Conservation (phyloP, 306 rosid genomes). For the Citrullus mucosospermus region DNA sequence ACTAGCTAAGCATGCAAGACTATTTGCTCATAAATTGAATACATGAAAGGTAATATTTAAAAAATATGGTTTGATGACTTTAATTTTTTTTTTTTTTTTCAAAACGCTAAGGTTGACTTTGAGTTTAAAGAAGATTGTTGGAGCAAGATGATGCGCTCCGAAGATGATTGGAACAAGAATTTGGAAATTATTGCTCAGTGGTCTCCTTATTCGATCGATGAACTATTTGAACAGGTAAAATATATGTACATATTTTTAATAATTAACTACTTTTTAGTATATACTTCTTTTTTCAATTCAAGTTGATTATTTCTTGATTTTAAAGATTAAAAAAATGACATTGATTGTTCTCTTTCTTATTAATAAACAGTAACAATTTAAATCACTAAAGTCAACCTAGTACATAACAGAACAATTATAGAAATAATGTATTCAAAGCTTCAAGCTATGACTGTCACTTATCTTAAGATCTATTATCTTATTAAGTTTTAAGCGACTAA, state of each 20-base stretch:
- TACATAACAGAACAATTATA: no score
- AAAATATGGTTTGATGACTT: not conserved
- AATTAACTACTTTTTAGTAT: not conserved
- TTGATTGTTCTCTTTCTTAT: no score
- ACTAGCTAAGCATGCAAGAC: not conserved
- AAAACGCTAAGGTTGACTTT: constrained; percentile 51
- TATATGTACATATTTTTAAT: not conserved
- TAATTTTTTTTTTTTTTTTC: not conserved
- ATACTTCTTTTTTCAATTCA: no score
- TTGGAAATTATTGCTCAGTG: constrained; percentile 57
- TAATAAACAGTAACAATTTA: no score
- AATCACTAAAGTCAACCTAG: no score
- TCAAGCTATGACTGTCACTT: no score
- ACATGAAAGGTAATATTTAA: not conserved
- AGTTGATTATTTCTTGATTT: no score
- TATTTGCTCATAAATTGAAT: not conserved
- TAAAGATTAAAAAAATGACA: not conserved
- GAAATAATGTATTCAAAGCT: no score
- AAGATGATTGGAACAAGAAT: constrained; percentile 60
- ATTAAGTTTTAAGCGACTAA: no score
- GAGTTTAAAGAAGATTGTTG: constrained; percentile 39
- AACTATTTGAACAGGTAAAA: constrained; percentile 49
- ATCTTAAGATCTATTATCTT: not conserved
- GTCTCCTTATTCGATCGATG: constrained; percentile 61
- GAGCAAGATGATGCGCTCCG: constrained; percentile 46